These are phyloP conservation scores for Ogataea naganishii DNA, from an alignment of 805 yeast genomes.

Conservation along the genomic window DNA sequence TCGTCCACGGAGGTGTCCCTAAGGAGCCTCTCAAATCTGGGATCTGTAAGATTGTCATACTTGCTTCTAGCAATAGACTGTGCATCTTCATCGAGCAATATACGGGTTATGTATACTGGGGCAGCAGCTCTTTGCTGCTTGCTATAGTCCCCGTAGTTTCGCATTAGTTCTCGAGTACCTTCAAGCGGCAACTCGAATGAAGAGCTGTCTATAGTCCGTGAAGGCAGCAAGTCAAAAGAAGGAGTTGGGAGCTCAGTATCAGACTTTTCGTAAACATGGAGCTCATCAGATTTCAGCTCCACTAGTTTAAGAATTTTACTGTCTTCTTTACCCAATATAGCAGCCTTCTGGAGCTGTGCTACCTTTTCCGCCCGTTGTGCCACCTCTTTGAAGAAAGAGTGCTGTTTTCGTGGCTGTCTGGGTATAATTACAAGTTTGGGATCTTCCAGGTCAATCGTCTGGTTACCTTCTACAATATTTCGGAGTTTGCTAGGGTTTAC, in stretches of 20 bases:
- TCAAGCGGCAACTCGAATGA: background rate
- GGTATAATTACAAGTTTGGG: background rate
- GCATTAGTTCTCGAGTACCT: slow-evolving; percentile 1
- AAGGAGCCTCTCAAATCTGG: slow-evolving; percentile 7
- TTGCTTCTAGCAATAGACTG: slow-evolving; percentile 1
- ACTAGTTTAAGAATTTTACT: slow-evolving; percentile 27
- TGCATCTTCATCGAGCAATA: slow-evolving; percentile 3
- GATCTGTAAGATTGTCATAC: slow-evolving; percentile 6
- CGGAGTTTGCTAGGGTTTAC: slow-evolving; percentile 7
- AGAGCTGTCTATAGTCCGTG: background rate
- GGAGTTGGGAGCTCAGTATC: slow-evolving; percentile 4
- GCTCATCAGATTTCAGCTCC: slow-evolving; percentile 16
- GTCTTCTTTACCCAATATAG: slow-evolving; percentile 24
- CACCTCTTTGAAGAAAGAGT: slow-evolving; percentile 29
- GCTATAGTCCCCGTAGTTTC: background rate
- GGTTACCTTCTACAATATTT: slow-evolving; percentile 1
- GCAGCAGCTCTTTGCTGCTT: slow-evolving; percentile 2
- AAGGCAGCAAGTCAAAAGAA: background rate
- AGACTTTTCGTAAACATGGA: slow-evolving; percentile 26
- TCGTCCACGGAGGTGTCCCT: slow-evolving; percentile 2
- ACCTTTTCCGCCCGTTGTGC: slow-evolving; percentile 24
- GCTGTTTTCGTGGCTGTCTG: slow-evolving; percentile 7
- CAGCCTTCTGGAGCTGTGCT: slow-evolving; percentile 4
- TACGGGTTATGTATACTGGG: slow-evolving; percentile 3
- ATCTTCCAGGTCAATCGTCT: slow-evolving; percentile 9